Evolutionary conservation across 192 early-diverging fungal genomes (phyloP), one percentile per base, ranked within the genome.

Genomic region (Entomortierella beljakovae): DNA sequence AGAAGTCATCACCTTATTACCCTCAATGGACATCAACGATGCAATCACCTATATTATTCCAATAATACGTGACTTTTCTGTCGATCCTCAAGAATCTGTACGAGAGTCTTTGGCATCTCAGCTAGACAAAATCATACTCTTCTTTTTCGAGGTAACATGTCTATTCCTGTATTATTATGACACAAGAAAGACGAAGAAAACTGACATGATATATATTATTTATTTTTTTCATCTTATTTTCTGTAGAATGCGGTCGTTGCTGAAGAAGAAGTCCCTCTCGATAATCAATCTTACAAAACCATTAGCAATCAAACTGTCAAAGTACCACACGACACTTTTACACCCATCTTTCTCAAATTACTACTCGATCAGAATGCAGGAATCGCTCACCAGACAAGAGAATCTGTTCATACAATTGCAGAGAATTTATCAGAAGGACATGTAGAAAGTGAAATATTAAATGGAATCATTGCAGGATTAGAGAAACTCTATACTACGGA

Each of bases 341-440:
- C 85, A 8, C 59, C 67, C 7, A 51, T 88, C 13, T 72, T 89
- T 29, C 83, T 83, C 34, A 81, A 81, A 11, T 71, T 89, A 20
- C 61, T 89, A 38, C 61, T 89, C n/a, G 88, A 89, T 56, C 86
- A 89, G 52, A 88, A 89, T 43, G 83, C 85, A 20, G 76, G 61
- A 22, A 68, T 89, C 18, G 86, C 88, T 33, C 60, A 84, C 15
- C 71, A 85, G 29, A 80, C 85, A 2, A 85, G 86, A 48, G 70
- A 82, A 31, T 75, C 72, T 18, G 81, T 89, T 42, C 71, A 81
- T 9, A 65, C 83, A 5, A 67, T 89, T 1, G 69, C 85, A 1
- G 80, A 81, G 4, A 76, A 79, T 53, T 53, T 86, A 25, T 34
- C 77, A 9, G 81, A 71, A 29, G 15, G 70, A 0, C 54, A 86